Evolutionary conservation across 108 stramenopile genomes (phyloP), one percentile per base, ranked within the genome.

Genomic region (Bacterosira constricta): DNA sequence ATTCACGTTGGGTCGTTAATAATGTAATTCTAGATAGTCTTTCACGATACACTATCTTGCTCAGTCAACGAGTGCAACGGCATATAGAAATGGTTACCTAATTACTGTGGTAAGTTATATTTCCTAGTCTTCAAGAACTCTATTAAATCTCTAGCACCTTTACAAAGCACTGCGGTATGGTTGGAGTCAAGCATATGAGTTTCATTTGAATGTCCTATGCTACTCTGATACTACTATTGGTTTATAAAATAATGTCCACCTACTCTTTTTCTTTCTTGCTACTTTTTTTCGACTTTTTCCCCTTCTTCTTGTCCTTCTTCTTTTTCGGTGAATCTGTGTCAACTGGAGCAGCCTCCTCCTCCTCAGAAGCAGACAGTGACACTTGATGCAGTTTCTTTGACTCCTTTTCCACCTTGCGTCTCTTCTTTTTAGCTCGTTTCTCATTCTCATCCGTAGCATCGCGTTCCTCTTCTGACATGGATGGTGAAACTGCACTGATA

Each of bases 241-340:
- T 39, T 39, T 39, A 10, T 39, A 39, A 11, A 11, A 39, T 39
- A 10, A 39, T 10, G 11, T 39, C 7, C 7, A 11, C 9, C 9
- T 37, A 23, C 25, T 15, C 25, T 20, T 1, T 13, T 63, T 45
- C 27, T 46, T 69, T 35, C 35, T 59, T 36, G 44, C 35, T 42
- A 15, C 31, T 58, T 46, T 58, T 59, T 59, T 69, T 69, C 45
- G 29, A 71, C 30, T 64, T 85, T 47, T 73, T 55, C 35, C 73
- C 71, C 66, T 85, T 67, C 53, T 75, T 50, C 65, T 67, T 89
- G 67, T 73, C 81, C 31, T 47, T 57, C 52, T 75, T 75, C 64
- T 70, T 41, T 30, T 21, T 30, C 13, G 26, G 2, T 30, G 30
- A 30, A 11, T 42, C n/a, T 1, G 41, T 42, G 41, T 15, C 54